These are phyloP conservation scores for Moesziomyces antarcticus DNA, from an alignment of 1,284 basidiomycete genomes.

Conservation along the genomic window DNA sequence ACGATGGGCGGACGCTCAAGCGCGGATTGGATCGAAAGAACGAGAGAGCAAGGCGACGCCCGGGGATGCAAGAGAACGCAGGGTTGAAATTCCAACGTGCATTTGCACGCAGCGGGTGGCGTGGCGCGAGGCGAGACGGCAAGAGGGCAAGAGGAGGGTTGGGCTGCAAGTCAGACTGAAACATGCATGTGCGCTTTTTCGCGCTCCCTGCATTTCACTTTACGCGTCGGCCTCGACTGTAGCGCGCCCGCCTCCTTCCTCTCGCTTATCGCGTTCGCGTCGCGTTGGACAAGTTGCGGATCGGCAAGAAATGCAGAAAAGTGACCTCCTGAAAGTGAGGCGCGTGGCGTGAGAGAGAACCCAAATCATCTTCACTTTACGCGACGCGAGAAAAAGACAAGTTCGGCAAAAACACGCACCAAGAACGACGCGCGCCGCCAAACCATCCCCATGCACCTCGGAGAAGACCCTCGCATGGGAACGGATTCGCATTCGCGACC, in stretches of 20 bases:
- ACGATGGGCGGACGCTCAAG: not conserved
- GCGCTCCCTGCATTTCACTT: conserved; percentile 15
- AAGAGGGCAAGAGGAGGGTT: not conserved
- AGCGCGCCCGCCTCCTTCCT: no score
- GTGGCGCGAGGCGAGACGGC: conserved; percentile 12
- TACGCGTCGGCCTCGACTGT: conserved; percentile 21
- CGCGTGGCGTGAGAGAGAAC: not conserved
- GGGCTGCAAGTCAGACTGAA: conserved; percentile 27
- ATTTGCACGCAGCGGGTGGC: conserved; percentile 6
- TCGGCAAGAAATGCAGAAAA: not conserved
- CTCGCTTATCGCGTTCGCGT: conserved; percentile 1
- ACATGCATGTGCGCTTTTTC: conserved; percentile 13
- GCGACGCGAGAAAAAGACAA: conserved; percentile 7
- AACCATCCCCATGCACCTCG: conserved; percentile 17
- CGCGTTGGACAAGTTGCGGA: not conserved
- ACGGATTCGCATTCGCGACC: conserved; percentile 4
- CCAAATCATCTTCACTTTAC: conserved; percentile 4
- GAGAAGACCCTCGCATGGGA: conserved; percentile 37
- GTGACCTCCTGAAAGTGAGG: not conserved
- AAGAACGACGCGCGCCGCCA: no score
- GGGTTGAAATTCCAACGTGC: conserved; percentile 30
- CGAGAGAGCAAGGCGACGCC: not conserved
- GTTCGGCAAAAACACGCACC: no score
- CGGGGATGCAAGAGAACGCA: conserved; percentile 4
- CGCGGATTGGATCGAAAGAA: not conserved